Evolutionary conservation across 2,329 filamentous ascomycete genomes (phyloP), one percentile per base, ranked within the genome.

Genomic region (Westerdykella aurantiaca): DNA sequence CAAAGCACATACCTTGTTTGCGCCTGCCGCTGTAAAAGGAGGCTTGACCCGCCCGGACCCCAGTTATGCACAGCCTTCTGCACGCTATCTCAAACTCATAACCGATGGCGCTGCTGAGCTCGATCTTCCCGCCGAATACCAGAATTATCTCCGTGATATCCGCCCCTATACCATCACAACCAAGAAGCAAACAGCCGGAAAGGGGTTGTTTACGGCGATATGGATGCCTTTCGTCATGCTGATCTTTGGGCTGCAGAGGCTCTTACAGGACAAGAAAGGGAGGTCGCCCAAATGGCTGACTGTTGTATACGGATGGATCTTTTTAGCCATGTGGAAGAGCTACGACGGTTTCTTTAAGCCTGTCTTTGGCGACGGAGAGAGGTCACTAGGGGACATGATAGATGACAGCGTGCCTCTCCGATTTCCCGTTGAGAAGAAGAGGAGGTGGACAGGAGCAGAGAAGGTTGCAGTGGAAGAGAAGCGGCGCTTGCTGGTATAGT

Each of bases 281-380:
- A 78, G 73, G 42, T 70, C 80, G 41, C 89, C 90, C 0, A 57
- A 59, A 11, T 94, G 87, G 87, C 49, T 91, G 39, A 74, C 71
- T 2, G 64, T 64, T 13, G 41, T 77, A 0, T 71, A 76, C 44
- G 75, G 72, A 1, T 64, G 72, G 1, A 11, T 85, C 1, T 81
- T 85, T 46, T 73, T 69, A 1, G 61, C 73, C 0, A 67, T 82
- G 53, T 90, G 85, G 86, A 57, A 53, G 37, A 75, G 68, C 38
- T 88, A 89, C 67, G 85, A 88, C 68, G 47, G 41, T 0, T 60
- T 80, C 14, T 83, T 85, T 52, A 83, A 80, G 64, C 70, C 68
- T 1, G 34, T 83, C 0, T 96, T 94, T 72, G 91, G 91, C 0
- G 86, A 97, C 60, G 93, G 93, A 0, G 91, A 97, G 73, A 79